Conservation (phyloP, 192 early-diverging fungal species). For the Coemansia aciculifera region DNA sequence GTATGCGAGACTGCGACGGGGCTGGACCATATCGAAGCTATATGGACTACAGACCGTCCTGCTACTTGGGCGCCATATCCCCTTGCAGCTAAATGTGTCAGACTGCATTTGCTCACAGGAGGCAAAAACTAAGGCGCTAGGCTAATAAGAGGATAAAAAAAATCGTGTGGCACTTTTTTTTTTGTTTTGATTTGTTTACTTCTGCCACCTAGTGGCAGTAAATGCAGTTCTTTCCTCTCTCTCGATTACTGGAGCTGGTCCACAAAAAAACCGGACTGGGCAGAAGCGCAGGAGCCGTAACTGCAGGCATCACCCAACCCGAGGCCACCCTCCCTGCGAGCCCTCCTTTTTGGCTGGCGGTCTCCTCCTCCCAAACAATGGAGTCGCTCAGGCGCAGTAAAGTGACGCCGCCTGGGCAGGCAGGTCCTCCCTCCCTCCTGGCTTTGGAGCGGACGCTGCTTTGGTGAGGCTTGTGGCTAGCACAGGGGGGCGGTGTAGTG, state of each 20-base stretch:
- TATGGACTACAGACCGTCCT: neutral
- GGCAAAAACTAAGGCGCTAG: no score
- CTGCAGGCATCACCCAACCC: neutral
- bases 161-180: neutral
- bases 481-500: neutral
- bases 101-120: no score
- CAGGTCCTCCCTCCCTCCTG: neutral
- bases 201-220: neutral
- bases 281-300: neutral
- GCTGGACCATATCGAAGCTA: neutral
- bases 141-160: no score
- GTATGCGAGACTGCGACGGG: neutral
- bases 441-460: neutral
- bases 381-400: neutral
- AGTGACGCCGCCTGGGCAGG: neutral
- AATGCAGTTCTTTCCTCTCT: neutral
- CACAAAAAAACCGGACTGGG: neutral
- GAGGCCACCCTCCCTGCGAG: neutral
- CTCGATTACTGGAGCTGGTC: neutral
- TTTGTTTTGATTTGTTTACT: constrained; percentile 9
- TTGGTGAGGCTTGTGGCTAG: neutral
- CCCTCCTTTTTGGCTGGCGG: neutral
- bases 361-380: constrained; percentile 3
- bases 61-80: no score
- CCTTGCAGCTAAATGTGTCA: no score